Evolutionary conservation across 2,329 filamentous ascomycete genomes (phyloP), one percentile per base, ranked within the genome.

Genomic region (Verticillium klebahnii): DNA sequence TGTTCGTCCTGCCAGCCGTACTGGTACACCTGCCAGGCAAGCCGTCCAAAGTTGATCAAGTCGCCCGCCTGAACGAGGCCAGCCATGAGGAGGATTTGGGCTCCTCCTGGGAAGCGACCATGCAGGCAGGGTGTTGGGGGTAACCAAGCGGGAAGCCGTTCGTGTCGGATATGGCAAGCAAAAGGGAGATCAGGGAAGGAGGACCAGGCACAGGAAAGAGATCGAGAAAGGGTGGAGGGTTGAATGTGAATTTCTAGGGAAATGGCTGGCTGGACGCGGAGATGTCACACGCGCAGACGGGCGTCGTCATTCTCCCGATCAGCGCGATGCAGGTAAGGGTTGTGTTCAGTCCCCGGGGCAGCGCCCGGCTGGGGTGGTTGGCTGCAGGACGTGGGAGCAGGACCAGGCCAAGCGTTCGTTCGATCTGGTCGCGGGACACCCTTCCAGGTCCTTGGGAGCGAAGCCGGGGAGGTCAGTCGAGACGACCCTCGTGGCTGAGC

Each of bases 1-100:
- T 65, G 64, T 60, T 74, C 72, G 11, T 73, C 69, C 17, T 65
- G 66, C 72, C 72, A 74, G 39, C 72, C 72, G 34, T 66, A 69
- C 14, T 61, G 67, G 58, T 73, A 74, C 12, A 74, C 62, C 17
- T 74, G 68, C 72, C 73, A 74, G 52, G 72, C 72, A 57, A 74
- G 57, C 57, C 66, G 66, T 61, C 67, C 70, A 57, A 74, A 68
- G 61, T 65, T 73, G 64, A 74, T 64, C 39, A 74, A 52, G 60
- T 74, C 72, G 61, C 72, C 72, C 57, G 69, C 58, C 60, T 73
- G 70, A 34, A 72, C 57, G 25, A 60, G 40, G 17, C 60, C 62
- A 25, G 62, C 61, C 63, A 64, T 65, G 58, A 59, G 31, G 57
- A 50, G 37, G 29, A 19, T 25, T 40, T 58, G 8, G 31, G 31